These are phyloP conservation scores for Fusarium sp. DNA, from an alignment of 2,329 filamentous ascomycete genomes.

Conservation along the genomic window DNA sequence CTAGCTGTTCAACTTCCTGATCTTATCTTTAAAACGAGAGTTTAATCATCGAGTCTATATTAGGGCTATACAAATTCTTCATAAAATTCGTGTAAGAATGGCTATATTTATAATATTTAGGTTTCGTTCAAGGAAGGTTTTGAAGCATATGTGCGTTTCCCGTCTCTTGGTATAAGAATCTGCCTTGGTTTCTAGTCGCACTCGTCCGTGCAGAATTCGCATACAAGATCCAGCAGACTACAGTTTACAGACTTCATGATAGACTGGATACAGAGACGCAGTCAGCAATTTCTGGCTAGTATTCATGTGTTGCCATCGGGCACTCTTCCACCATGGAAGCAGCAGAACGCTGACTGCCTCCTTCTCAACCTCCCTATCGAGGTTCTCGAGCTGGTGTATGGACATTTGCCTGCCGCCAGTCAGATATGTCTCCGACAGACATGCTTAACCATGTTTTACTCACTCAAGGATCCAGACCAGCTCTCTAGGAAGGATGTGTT, in stretches of 20 bases:
- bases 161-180: neutral
- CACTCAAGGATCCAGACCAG: neutral
- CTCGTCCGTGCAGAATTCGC: neutral
- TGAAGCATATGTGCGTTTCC: neutral
- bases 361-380: slow-evolving; percentile 9
- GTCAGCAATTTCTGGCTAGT: too few relatives aligned
- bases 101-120: slow-evolving; percentile 2
- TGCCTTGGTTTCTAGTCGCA: neutral
- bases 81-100: slow-evolving; percentile 33
- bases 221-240: neutral
- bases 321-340: neutral
- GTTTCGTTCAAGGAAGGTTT: too few relatives aligned
- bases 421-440: slow-evolving; percentile 2
- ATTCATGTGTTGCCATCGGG: too few relatives aligned
- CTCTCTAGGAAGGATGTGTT: neutral
- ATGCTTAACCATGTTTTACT: neutral
- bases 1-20: slow-evolving; percentile 34
- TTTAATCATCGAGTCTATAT: slow-evolving; percentile 31
- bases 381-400: neutral
- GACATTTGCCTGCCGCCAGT: neutral
- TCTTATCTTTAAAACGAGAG: slow-evolving; percentile 26
- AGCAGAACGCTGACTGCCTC: neutral
- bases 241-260: neutral
- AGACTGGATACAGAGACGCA: neutral
- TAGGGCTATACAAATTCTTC: slow-evolving; percentile 33